These are phyloP conservation scores for Agapanthus africanus DNA, from an alignment of 106 monocot genomes.

Conservation along the genomic window DNA sequence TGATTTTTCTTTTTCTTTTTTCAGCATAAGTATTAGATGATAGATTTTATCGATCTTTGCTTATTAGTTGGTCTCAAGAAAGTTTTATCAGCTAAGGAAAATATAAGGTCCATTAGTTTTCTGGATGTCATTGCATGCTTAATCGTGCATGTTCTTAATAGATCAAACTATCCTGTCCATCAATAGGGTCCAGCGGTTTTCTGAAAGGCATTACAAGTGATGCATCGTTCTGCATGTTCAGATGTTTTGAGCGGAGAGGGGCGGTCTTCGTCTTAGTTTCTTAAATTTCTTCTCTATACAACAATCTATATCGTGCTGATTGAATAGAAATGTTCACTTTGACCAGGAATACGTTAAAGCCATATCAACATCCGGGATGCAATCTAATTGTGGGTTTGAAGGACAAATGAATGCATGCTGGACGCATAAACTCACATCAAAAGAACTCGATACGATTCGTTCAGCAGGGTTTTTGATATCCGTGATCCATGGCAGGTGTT, in stretches of 20 bases:
- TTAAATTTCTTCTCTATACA: background rate
- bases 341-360: slow-evolving; percentile 82
- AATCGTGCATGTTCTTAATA: background rate
- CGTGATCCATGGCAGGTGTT: slow-evolving; percentile 88
- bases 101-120: background rate
- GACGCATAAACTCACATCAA: slow-evolving; percentile 72
- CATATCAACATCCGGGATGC: slow-evolving; percentile 90
- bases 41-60: background rate
- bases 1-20: no score
- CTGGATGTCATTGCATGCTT: background rate
- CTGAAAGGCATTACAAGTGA: background rate
- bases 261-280: no score
- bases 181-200: background rate
- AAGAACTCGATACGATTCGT: slow-evolving; percentile 73
- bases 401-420: slow-evolving; percentile 97
- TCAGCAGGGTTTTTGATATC: slow-evolving; percentile 71
- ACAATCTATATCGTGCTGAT: background rate
- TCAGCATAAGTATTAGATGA: background rate
- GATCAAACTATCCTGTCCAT: background rate
- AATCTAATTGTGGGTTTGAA: slow-evolving; percentile 83
- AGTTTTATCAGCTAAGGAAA: background rate
- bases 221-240: background rate
- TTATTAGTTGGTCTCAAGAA: background rate
- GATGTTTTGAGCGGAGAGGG: background rate
- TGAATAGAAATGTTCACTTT: slow-evolving; percentile 4